Evolutionary conservation across 1,139 yeast species (phyloP).

Genomic region (Yamadazyma dendronema): DNA sequence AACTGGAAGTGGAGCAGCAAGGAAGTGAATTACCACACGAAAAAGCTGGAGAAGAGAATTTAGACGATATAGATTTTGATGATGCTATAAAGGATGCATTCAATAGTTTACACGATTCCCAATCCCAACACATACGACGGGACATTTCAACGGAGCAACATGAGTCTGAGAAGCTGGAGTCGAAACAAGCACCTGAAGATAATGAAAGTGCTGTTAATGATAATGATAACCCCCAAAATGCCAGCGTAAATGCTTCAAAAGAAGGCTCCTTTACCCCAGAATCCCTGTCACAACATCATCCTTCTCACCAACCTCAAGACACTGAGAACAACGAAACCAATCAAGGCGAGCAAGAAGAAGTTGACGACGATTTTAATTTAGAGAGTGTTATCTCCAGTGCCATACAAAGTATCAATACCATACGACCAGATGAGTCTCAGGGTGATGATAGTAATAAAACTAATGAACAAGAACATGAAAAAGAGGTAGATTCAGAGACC

Average conservation of each 20-base stretch:
- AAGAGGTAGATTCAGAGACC: slow-evolving; percentile 1
- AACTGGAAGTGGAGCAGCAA: slow-evolving; percentile 18
- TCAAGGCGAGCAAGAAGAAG: slow-evolving; percentile 10
- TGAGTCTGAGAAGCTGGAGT: not conserved
- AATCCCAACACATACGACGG: slow-evolving; percentile 3
- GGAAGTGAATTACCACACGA: slow-evolving; percentile 7
- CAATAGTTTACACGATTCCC: slow-evolving; percentile 13
- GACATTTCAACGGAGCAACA: slow-evolving; percentile 9
- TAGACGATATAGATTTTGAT: slow-evolving; percentile 18
- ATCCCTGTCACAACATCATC: too few species aligned
- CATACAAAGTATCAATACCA: slow-evolving; percentile 15
- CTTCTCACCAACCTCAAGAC: not conserved
- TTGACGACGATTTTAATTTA: slow-evolving; percentile 19
- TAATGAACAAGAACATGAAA: slow-evolving; percentile 2
- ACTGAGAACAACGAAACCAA: slow-evolving; percentile 1
- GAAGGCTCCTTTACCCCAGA: too few species aligned
- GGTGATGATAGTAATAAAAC: too few species aligned
- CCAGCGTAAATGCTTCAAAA: too few species aligned
- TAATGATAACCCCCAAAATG: too few species aligned
- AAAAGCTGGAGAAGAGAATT: slow-evolving; percentile 16
- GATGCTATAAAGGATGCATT: slow-evolving; percentile 33
- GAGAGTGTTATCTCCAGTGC: slow-evolving; percentile 17
- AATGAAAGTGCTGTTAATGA: not conserved
- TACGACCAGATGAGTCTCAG: slow-evolving; percentile 7
- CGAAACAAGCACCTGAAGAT: slow-evolving; percentile 1